Base-by-base conservation (phyloP, 208 protist genomes). In the Trypanosoma congolense region DNA sequence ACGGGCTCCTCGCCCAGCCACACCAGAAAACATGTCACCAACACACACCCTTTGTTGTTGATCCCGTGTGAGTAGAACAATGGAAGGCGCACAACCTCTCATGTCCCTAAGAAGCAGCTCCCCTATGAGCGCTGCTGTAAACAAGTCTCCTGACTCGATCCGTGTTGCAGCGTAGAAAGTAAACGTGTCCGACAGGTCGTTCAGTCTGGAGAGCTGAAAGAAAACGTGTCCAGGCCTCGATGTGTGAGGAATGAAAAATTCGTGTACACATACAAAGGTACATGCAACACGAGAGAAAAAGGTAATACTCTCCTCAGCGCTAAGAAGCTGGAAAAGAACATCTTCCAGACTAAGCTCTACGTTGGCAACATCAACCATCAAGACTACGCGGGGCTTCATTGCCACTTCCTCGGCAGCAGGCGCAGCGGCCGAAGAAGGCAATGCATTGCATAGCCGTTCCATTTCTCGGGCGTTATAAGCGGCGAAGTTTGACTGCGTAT, bases 321-420 rank as follows among this genome's bases (percentile, higher is more conserved):
- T 28, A 24, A 87, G 49, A 18, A 93, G 40, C 4, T 72, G 56
- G 14, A 87, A 42, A 31, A 90, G 31, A 22, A 59, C 38, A 8
- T 53, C 59, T 3, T 65, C 54, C 6, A 25, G 31, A 22, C 52
- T 51, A 1, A 93, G 48, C 52, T 90, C 82, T 22, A 90, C 30
- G 55, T 93, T 93, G 2, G 86, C 86, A 4, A 80, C 73, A 51
- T 93, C 86, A 16, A 87, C 48, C 24, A 82, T 49, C 1, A 93
- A 29, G 12, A 93, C 66, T 2, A 90, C 43, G 22, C 73, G 54
- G 14, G 53, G 22, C 19, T 19, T n/a, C n/a, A 4, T 14, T 12
- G 61, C 18, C 26, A 18, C 45, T 49, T 25, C 33, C 30, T 35
- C 40, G 4, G 8, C 26, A 12, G 8, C 8, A 12, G 18, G 26